These are phyloP conservation scores for Kodamaea derodonti DNA, from an alignment of 1,139 yeast species.

Conservation along the genomic window DNA sequence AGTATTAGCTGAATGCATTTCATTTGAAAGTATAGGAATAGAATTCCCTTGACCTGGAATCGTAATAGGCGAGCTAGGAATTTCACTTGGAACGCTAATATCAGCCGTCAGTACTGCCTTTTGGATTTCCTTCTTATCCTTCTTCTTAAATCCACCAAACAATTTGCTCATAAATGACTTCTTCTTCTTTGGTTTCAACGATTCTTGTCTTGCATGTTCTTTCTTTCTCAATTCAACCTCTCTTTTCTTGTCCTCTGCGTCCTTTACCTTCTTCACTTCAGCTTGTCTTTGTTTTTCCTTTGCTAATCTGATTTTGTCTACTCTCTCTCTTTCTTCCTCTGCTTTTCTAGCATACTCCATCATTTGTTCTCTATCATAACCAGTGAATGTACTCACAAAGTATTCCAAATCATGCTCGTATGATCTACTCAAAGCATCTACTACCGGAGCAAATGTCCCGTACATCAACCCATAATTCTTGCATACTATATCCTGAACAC, in stretches of 20 bases:
- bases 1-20: background rate
- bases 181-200: slow-evolving; percentile 7
- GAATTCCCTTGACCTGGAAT: background rate
- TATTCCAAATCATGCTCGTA: slow-evolving; percentile 23
- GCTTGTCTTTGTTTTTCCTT: background rate
- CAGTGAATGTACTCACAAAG: slow-evolving; percentile 13
- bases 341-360: slow-evolving; percentile 2
- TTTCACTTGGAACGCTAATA: background rate
- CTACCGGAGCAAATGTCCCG: slow-evolving; percentile 20
- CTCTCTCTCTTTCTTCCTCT: slow-evolving; percentile 4
- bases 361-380: slow-evolving; percentile 8
- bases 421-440: slow-evolving; percentile 21
- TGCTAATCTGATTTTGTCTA: slow-evolving; percentile 1
- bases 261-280: background rate
- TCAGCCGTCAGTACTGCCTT: background rate
- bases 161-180: slow-evolving; percentile 19
- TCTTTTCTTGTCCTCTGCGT: slow-evolving; percentile 1
- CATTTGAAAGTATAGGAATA: background rate
- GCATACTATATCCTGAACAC: slow-evolving; percentile 21
- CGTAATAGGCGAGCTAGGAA: background rate
- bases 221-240: background rate
- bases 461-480: slow-evolving; percentile 19
- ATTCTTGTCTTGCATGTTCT: background rate
- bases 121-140: background rate
- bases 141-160: slow-evolving; percentile 14